phyloP scores from a whole-genome alignment of 257 asterid species.

The Galeopsis tetrahit region DNA sequence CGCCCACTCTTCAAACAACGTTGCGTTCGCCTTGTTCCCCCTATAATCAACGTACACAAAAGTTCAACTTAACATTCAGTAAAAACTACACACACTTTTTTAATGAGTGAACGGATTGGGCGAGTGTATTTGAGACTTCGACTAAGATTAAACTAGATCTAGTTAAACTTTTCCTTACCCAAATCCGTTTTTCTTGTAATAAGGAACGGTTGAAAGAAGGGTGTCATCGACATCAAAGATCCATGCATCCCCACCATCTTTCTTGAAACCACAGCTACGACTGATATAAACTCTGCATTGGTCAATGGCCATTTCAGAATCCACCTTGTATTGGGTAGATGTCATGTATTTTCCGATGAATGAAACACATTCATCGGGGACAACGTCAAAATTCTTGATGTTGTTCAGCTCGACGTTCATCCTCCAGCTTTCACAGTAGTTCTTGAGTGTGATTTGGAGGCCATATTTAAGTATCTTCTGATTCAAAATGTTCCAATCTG shows the following conservation, averaged over 20 bases:
- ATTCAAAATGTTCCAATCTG: slow-evolving; percentile 75
- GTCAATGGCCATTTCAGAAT: slow-evolving; percentile 59
- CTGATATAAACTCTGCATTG: slow-evolving; percentile 55
- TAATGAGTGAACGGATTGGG: no score
- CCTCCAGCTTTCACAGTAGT: slow-evolving; percentile 82
- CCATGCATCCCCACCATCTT: slow-evolving; percentile 74
- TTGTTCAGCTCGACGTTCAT: slow-evolving; percentile 80
- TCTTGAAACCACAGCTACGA: slow-evolving; percentile 53
- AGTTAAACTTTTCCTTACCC: slow-evolving; percentile 46
- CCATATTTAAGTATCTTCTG: slow-evolving; percentile 42
- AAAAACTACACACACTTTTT: no score
- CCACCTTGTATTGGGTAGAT: slow-evolving; percentile 74
- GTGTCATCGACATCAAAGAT: slow-evolving; percentile 78
- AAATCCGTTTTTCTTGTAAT: slow-evolving; percentile 68
- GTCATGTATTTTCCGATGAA: slow-evolving; percentile 68
- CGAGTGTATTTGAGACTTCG: no score
- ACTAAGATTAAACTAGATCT: neutral
- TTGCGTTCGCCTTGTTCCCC: slow-evolving; percentile 58
- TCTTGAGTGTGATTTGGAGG: slow-evolving; percentile 60
- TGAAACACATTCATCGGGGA: slow-evolving; percentile 71
- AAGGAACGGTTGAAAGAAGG: slow-evolving; percentile 74
- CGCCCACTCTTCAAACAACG: slow-evolving; percentile 79
- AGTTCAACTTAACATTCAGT: no score
- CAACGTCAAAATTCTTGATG: slow-evolving; percentile 53
- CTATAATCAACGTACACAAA: slow-evolving; percentile 33